A percentile compares a stretch with the other conserved stretches of the same genome.
Conservation (phyloP, 1,139 yeast genomes). For the Geotrichum fermentans region DNA sequence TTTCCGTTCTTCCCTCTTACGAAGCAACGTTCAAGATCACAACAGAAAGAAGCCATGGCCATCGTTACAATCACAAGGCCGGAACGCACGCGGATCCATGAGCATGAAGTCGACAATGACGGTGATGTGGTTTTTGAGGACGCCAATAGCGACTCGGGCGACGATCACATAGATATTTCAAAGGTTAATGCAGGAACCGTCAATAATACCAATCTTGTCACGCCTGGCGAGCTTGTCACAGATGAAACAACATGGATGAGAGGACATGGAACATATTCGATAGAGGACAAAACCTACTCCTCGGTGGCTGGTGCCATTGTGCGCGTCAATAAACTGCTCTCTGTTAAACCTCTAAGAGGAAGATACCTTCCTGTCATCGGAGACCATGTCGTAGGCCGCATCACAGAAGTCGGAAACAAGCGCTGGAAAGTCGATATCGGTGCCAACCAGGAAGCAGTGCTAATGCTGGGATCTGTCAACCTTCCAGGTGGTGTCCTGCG, state of each 20-base stretch:
- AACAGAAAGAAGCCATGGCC: constrained; percentile 19
- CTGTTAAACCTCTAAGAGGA: constrained; percentile 83
- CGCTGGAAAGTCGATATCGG: constrained; percentile 98
- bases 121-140: constrained; percentile 22
- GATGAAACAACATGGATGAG: constrained; percentile 98
- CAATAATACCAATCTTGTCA: constrained; percentile 45
- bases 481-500: constrained; percentile 95
- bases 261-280: constrained; percentile 93
- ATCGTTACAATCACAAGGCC: constrained; percentile 26
- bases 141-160: constrained; percentile 28
- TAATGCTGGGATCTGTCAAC: constrained; percentile 92
- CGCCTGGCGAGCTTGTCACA: constrained; percentile 96
- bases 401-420: constrained; percentile 88
- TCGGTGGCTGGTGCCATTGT: constrained; percentile 90
- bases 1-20: background rate
- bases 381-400: constrained; percentile 90
- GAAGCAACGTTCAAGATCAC: background rate
- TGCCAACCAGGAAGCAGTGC: constrained; percentile 81
- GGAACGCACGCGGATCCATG: constrained; percentile 11
- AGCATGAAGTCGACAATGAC: constrained; percentile 17
- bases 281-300: constrained; percentile 66
- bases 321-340: constrained; percentile 77
- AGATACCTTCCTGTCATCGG: constrained; percentile 92
- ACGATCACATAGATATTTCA: constrained; percentile 10
- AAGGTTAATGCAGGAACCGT: constrained; percentile 19